Evolutionary conservation across 169 alveolate genomes (phyloP).

Genomic region (Neospora caninum): DNA sequence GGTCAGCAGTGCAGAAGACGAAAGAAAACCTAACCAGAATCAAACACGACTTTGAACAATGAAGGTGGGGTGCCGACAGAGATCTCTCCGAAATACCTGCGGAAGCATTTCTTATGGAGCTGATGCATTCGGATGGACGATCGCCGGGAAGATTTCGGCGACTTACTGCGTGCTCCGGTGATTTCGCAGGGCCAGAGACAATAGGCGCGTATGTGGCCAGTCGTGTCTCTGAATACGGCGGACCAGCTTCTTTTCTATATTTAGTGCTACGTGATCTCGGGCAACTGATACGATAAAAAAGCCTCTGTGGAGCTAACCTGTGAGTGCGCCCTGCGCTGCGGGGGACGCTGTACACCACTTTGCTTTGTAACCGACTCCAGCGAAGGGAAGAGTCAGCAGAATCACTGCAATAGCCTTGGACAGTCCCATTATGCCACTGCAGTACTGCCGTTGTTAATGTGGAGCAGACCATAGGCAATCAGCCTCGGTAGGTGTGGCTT

Average conservation of each 20-base stretch:
- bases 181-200: neutral
- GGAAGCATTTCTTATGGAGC: neutral
- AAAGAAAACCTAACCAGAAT: neutral
- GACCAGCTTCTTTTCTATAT: neutral
- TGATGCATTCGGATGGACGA: neutral
- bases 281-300: neutral
- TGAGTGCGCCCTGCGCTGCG: neutral
- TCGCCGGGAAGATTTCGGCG: neutral
- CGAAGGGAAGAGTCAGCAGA: neutral
- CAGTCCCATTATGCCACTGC: no score
- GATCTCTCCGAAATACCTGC: slow-evolving; percentile 11
- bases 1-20: neutral
- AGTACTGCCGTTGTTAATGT: no score
- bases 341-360: neutral
- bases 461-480: no score
- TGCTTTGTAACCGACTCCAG: neutral
- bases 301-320: neutral
- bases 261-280: neutral
- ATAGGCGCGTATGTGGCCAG: neutral
- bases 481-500: no score
- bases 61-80: neutral
- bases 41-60: slow-evolving; percentile 11
- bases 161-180: slow-evolving; percentile 17
- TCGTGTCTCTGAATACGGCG: neutral
- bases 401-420: no score